Evolutionary conservation across 331 rosid species (phyloP).

Genomic region (Ulmus americana): DNA sequence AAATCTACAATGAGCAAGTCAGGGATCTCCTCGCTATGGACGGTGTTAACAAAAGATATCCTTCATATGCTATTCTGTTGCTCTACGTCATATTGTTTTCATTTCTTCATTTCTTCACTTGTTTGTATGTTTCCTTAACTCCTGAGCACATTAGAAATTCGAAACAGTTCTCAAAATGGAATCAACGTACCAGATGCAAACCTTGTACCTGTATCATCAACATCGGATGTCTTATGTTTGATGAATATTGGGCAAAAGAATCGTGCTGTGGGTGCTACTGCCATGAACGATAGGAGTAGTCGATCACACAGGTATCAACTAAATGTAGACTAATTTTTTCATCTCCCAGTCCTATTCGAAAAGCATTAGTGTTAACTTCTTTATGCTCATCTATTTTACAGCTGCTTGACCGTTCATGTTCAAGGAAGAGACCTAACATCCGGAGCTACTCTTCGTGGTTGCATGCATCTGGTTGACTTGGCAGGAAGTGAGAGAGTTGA

Average conservation of each 20-base stretch:
- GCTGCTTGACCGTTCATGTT: conserved; percentile 87
- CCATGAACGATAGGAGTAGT: conserved; percentile 88
- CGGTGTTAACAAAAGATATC: conserved; percentile 68
- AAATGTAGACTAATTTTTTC: background rate
- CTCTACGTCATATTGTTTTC: conserved; percentile 3
- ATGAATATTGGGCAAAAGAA: conserved; percentile 80
- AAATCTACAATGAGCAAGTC: conserved; percentile 93
- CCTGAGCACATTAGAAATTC: conserved; percentile 59
- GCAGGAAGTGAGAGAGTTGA: conserved; percentile 99
- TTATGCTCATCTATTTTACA: conserved; percentile 33
- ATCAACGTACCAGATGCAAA: conserved; percentile 80
- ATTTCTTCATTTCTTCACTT: conserved; percentile 15
- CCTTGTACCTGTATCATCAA: conserved; percentile 68
- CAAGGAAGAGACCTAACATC: conserved; percentile 74
- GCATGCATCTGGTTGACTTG: conserved; percentile 87
- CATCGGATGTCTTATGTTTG: conserved; percentile 65
- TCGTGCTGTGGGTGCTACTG: conserved; percentile 74
- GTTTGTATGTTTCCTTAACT: conserved; percentile 38
- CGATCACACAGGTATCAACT: conserved; percentile 70
- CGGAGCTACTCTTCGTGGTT: conserved; percentile 52
- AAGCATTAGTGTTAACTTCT: conserved; percentile 15
- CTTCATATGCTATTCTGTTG: conserved; percentile 27
- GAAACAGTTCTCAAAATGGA: conserved; percentile 65
- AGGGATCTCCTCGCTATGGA: conserved; percentile 67
- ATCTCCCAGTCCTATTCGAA: background rate